These are phyloP conservation scores for Spizellomyces punctatus DNA, from an alignment of 192 early-diverging fungal species.

Conservation along the genomic window DNA sequence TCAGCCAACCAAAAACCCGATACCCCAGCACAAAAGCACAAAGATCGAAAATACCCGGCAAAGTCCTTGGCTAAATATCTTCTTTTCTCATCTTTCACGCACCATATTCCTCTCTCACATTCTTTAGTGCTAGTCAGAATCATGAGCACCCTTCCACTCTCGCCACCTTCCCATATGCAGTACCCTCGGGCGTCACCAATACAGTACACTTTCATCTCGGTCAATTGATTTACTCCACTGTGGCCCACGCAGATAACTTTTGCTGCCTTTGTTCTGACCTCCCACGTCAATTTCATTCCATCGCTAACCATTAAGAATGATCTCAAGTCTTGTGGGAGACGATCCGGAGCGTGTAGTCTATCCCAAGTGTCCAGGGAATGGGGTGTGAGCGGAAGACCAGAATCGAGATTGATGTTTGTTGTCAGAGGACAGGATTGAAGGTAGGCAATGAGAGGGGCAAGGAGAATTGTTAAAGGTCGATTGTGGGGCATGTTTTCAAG, in stretches of 20 bases:
- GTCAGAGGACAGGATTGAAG: background rate
- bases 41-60: background rate
- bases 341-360: background rate
- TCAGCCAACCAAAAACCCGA: background rate
- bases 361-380: background rate
- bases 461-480: background rate
- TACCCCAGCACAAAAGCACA: background rate
- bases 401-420: background rate
- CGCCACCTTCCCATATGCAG: background rate
- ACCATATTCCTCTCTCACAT: background rate
- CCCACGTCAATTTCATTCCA: constrained; percentile 1
- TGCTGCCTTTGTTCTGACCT: background rate
- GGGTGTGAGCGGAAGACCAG: background rate
- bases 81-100: background rate
- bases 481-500: background rate
- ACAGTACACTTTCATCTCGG: background rate
- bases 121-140: background rate
- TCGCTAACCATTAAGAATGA: background rate
- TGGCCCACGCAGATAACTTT: background rate
- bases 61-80: background rate
- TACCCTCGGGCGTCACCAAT: background rate
- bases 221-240: background rate
- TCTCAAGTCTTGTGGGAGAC: background rate
- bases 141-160: background rate
- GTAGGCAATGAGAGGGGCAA: background rate